Percentiles rank a stretch among this genome's conserved stretches.
These are phyloP conservation scores for Eucalyptus caleyi DNA, from an alignment of 345 rosid species.

Conservation along the genomic window DNA sequence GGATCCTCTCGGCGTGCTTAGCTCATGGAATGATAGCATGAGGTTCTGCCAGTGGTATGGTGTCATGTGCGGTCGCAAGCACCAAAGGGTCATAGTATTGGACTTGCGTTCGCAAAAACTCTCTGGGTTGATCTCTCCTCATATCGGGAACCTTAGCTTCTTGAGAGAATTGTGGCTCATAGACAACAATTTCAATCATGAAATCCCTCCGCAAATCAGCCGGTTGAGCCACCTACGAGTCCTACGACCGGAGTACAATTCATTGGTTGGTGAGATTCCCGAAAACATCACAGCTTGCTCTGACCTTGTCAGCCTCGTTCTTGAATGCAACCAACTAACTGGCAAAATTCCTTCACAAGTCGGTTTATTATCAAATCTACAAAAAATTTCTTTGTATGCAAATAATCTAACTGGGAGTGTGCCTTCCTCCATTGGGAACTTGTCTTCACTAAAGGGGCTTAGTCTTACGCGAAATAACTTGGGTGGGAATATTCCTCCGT, in stretches of 20 bases:
- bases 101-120: background rate
- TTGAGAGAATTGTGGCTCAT: background rate
- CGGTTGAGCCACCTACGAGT: background rate
- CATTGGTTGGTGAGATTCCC: background rate
- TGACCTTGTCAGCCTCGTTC: background rate
- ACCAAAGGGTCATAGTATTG: background rate
- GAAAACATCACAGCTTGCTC: background rate
- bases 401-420: background rate
- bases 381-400: background rate
- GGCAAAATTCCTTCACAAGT: background rate
- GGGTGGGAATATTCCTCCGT: background rate
- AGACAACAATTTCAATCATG: background rate
- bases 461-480: fast-evolving
- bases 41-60: background rate
- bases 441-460: background rate
- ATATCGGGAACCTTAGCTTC: background rate
- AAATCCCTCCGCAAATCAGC: background rate
- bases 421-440: background rate
- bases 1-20: background rate
- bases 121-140: background rate
- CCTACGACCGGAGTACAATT: background rate
- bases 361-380: background rate
- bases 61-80: background rate
- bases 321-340: background rate
- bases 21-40: background rate